Percentiles rank a stretch among this genome's conserved stretches.
phyloP scores from a whole-genome alignment of 1,284 basidiomycete species.

The Ceratobasidium theobromae region DNA sequence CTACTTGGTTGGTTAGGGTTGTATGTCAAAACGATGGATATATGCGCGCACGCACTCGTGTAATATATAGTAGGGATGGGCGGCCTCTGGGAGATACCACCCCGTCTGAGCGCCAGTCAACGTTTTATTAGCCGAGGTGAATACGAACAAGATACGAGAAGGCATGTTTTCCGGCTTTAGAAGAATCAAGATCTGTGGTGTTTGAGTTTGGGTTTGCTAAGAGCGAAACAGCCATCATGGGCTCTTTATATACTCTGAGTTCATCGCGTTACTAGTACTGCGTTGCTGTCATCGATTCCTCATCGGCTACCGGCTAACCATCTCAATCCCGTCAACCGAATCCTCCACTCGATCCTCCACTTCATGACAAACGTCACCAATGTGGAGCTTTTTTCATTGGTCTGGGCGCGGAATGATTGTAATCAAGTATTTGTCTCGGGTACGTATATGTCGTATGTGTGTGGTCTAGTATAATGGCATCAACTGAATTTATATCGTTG shows the following conservation, averaged over 20 bases:
- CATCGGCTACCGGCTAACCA: neutral
- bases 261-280: too few relatives aligned
- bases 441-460: too few relatives aligned
- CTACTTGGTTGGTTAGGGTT: neutral
- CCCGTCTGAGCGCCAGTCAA: constrained; percentile 60
- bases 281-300: too few relatives aligned
- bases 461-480: neutral
- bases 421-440: too few relatives aligned
- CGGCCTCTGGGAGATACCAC: constrained; percentile 52
- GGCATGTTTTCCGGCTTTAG: neutral
- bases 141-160: constrained; percentile 63
- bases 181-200: neutral
- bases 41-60: constrained; percentile 50
- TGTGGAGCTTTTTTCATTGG: too few relatives aligned
- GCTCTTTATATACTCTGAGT: too few relatives aligned
- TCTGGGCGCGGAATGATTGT: too few relatives aligned
- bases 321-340: neutral
- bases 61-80: constrained; percentile 77
- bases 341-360: too few relatives aligned
- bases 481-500: too few relatives aligned
- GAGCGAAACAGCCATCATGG: too few relatives aligned
- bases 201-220: too few relatives aligned
- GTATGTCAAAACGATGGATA: neutral
- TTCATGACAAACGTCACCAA: too few relatives aligned
- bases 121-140: constrained; percentile 68